Base-by-base conservation (phyloP, 129 eudicot species). In the Helichrysum umbraculigerum region DNA sequence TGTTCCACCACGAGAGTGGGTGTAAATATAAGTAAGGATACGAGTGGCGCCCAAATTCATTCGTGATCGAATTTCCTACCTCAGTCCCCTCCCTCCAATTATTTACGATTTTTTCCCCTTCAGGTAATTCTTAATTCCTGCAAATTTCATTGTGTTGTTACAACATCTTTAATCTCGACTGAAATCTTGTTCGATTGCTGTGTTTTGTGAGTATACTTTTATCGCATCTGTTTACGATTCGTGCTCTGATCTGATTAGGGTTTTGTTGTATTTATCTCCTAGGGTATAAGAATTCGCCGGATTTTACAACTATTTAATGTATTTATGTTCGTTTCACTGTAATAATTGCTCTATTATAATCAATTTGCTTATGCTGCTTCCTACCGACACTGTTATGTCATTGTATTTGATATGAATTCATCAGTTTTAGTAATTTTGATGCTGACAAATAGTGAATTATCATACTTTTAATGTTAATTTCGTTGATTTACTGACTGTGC, bases 241-340 rank as follows among this genome's bases (percentile, higher is more conserved):
- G 54, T 73, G 15, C 1, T 16, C 54, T 66, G 69, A 79, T 79
- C 61, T 73, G 74, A 59, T 74, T 11, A 17, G 14, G 73, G 60
- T 35, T 66, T 67, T 29, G 44, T 11, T 80, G 67, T 58, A 21
- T 47, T 66, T 47, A 67, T 14, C 57, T 16, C 16, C 14, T 15
- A 65, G 70, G 44, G 47, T 29, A 12, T 29, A 33, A 63, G 29
- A 63, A 73, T 30, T 66, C 21, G 22, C 34, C 28, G 60, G 33
- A n/a, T 65, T 12, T 33, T 12, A n/a, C 2, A 6, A 57, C 11
- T 7, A 17, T 59, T 73, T 19, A n/a, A 75, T 50, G 63, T 64
- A 67, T 29, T n/a, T 70, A 1, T 59, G 14, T 3, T 44, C 17
- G 12, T 44, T 44, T 44, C 52, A 44, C 1, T 44, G 17, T 44